Percentiles rank a stretch among this genome's conserved stretches.
phyloP scores from a whole-genome alignment of 495 filamentous ascomycete species.

The Haplographium delicatum region DNA sequence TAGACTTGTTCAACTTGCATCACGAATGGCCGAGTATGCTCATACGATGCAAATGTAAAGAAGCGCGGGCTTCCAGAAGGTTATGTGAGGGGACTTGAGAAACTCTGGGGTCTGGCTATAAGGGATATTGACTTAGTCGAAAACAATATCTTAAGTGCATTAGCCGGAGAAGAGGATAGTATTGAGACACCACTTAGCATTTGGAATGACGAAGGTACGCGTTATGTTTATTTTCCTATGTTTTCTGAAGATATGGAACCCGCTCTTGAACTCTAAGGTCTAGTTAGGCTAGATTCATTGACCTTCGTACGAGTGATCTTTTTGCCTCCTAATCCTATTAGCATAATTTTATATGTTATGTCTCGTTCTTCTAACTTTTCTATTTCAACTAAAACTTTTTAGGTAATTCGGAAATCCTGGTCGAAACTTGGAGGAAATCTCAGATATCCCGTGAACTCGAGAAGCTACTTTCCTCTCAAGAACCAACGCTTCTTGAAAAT shows the following conservation, averaged over 20 bases:
- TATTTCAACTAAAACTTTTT: not conserved
- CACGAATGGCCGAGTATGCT: conserved; percentile 53
- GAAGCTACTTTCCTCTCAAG: conserved; percentile 43
- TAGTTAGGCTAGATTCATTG: too few relatives aligned
- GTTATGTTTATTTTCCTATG: not conserved
- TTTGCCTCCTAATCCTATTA: too few relatives aligned
- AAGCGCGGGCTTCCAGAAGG: conserved; percentile 65
- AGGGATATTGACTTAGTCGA: conserved; percentile 18
- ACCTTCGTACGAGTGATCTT: not conserved
- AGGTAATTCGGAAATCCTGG: conserved; percentile 44
- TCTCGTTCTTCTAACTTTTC: not conserved
- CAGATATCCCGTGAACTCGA: conserved; percentile 49
- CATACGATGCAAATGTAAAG: conserved; percentile 64
- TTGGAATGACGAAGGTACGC: conserved; percentile 41
- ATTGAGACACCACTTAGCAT: conserved; percentile 8
- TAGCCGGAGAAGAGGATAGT: conserved; percentile 12
- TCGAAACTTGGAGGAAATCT: conserved; percentile 54
- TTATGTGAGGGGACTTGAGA: conserved; percentile 58
- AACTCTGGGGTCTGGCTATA: conserved; percentile 34
- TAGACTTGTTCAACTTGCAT: conserved; percentile 55
- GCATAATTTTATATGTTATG: too few relatives aligned
- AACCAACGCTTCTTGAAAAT: conserved; percentile 8
- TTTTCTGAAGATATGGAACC: not conserved
- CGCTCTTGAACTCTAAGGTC: too few relatives aligned
- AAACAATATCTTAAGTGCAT: conserved; percentile 17